Evolutionary conservation across 2,329 filamentous ascomycete species (phyloP), one percentile per base, ranked within the genome.

Genomic region (Penicillium sp.): DNA sequence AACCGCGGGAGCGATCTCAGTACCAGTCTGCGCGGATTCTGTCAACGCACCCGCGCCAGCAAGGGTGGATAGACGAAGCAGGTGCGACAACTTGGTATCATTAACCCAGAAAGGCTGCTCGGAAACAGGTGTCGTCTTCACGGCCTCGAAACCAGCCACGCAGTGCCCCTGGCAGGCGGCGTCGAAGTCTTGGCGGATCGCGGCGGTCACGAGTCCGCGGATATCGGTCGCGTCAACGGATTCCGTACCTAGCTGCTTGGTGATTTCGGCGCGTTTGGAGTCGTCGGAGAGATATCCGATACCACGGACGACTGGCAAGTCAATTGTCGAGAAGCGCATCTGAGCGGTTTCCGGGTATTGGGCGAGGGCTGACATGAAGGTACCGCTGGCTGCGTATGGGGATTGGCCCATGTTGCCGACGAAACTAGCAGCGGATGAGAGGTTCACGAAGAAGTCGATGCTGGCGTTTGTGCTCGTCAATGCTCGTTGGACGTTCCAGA

Each of bases 381-480:
- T 64, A 45, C 62, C 62, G 44, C 57, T 64, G 27, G 62, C 39
- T 84, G 88, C 77, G 84, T 90, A 9, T 65, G 88, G 45, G 80
- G 79, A 60, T 80, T 92, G 47, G 81, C 84, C 10, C 63, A 86
- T 57, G 27, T 65, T 68, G 6, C 67, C 67, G n/a, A 69, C 56
- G 18, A 69, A 59, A 18, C 65, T 66, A 8, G 64, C 59, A 4
- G 63, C 57, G 1, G 67, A 69, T 0, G 65, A 67, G 5, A 69
- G 54, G 1, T 51, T 59, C 31, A 69, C 41, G 11, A 69, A 66
- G 55, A 69, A 69, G 24, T 69, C 65, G 3, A 69, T 45, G 5
- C 31, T 50, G 1, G 50, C 49, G 5, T 54, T 54, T 21, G 45
- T 53, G 13, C 5, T 52, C 39, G 9, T 57, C 6, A 70, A 45